Evolutionary conservation across 2,329 filamentous ascomycete genomes (phyloP).

Genomic region (Ascochyta rabiei): DNA sequence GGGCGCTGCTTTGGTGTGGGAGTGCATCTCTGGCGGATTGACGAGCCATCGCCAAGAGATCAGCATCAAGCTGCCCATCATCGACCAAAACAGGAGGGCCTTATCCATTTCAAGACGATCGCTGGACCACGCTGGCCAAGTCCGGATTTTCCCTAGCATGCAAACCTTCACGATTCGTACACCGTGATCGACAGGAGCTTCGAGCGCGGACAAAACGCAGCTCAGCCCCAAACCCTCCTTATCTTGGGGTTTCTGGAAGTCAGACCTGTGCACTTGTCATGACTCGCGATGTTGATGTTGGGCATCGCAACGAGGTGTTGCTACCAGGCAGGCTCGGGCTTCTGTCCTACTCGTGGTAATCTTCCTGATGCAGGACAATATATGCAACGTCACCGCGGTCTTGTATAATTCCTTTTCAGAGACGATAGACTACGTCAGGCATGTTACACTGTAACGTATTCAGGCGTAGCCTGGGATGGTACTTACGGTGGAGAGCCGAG

Average conservation of each 20-base stretch:
- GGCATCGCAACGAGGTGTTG: neutral
- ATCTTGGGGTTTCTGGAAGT: neutral
- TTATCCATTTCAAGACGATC: neutral
- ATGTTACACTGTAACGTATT: slow-evolving; percentile 2
- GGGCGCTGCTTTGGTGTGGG: slow-evolving; percentile 1
- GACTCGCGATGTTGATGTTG: neutral
- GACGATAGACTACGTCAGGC: slow-evolving; percentile 1
- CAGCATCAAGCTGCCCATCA: slow-evolving; percentile 4
- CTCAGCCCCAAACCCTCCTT: neutral
- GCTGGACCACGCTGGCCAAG: slow-evolving; percentile 3
- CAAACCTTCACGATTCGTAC: neutral
- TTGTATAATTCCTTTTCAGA: neutral
- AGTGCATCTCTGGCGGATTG: neutral
- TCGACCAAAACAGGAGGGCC: slow-evolving; percentile 4
- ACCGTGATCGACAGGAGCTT: slow-evolving; percentile 8
- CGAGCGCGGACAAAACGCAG: slow-evolving; percentile 8
- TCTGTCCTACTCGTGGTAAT: neutral
- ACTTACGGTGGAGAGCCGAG: slow-evolving; percentile 2
- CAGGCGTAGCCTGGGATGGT: neutral
- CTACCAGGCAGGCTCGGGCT: neutral
- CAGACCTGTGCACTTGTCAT: neutral
- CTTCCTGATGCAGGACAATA: neutral
- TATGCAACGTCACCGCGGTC: neutral
- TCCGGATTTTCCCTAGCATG: slow-evolving; percentile 5
- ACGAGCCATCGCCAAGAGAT: slow-evolving; percentile 16